phyloP scores from a whole-genome alignment of 2,329 filamentous ascomycete genomes.

The Huntiella moniliformis region DNA sequence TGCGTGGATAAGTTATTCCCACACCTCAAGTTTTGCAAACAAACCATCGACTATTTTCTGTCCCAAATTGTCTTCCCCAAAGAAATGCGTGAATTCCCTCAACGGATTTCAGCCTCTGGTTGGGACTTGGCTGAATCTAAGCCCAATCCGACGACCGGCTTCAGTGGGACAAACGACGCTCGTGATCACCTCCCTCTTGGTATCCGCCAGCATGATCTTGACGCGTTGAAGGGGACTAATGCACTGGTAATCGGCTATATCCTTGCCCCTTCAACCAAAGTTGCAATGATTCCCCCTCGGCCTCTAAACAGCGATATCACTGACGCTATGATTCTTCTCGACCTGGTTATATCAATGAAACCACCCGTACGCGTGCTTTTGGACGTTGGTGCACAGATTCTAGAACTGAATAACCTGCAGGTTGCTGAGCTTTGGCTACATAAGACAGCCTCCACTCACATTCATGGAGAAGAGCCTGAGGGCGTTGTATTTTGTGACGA shows the following conservation, averaged over 20 bases:
- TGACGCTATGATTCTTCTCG: constrained; percentile 26
- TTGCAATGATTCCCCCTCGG: constrained; percentile 17
- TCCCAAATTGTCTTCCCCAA: constrained; percentile 37
- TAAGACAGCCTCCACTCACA: constrained; percentile 6
- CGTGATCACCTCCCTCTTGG: constrained; percentile 35
- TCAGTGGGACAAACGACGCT: constrained; percentile 52
- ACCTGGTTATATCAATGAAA: constrained; percentile 21
- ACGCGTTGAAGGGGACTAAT: constrained; percentile 42
- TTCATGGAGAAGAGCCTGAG: constrained; percentile 3
- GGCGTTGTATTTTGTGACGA: constrained; percentile 38
- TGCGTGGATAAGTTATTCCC: constrained; percentile 34
- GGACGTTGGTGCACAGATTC: constrained; percentile 51
- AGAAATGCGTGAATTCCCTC: constrained; percentile 41
- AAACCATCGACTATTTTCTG: constrained; percentile 45
- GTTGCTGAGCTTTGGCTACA: constrained; percentile 37
- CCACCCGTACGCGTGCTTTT: constrained; percentile 38
- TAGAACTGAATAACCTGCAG: constrained; percentile 40
- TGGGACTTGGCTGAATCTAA: constrained; percentile 43
- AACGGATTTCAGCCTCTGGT: constrained; percentile 45
- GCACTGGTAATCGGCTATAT: constrained; percentile 44
- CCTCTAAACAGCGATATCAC: constrained; percentile 9
- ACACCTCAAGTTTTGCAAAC: constrained; percentile 30
- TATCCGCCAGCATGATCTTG: constrained; percentile 36
- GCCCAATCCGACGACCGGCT: constrained; percentile 36
- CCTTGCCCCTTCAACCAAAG: constrained; percentile 32